phyloP scores from a whole-genome alignment of 768 basidiomycete genomes.

The Boletus rubroflammeus region DNA sequence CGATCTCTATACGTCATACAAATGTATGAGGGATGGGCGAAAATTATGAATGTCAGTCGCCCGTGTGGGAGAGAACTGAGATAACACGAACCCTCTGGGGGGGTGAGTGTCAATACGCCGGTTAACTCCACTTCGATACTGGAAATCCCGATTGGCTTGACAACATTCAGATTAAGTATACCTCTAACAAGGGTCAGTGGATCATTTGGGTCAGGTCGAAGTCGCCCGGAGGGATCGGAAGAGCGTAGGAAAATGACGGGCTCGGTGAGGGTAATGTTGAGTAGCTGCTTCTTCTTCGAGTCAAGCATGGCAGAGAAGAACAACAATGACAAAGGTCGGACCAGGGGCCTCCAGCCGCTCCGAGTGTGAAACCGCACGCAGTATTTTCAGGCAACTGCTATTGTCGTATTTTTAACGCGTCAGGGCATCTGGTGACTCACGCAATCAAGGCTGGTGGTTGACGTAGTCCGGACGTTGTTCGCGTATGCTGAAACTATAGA shows the following conservation, averaged over 20 bases:
- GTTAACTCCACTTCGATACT: conserved; percentile 79
- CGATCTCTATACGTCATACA: conserved; percentile 42
- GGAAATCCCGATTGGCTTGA: conserved; percentile 81
- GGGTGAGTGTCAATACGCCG: conserved; percentile 54
- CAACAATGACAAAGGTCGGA: not conserved
- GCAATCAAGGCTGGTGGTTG: too few species aligned
- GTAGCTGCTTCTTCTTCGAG: conserved; percentile 44
- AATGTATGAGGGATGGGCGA: not conserved
- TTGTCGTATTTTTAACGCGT: not conserved
- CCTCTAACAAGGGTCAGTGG: conserved; percentile 65
- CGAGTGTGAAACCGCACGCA: not conserved
- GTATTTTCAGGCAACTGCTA: not conserved
- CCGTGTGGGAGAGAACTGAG: not conserved
- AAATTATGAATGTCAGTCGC: not conserved
- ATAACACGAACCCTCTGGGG: conserved; percentile 70
- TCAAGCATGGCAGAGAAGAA: conserved; percentile 14
- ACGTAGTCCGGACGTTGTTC: too few species aligned
- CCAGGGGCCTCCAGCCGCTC: not conserved
- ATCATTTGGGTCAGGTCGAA: conserved; percentile 35
- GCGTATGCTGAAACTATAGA: too few species aligned
- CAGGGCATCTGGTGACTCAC: too few species aligned
- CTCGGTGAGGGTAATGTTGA: conserved; percentile 64
- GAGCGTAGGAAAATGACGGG: conserved; percentile 69
- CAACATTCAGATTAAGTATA: conserved; percentile 56
- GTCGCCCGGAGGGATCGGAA: conserved; percentile 43